Percentiles rank a stretch among this genome's conserved stretches.
Conservation (phyloP, 1,139 yeast species). For the Hemisphaericaspora xylofermentans region DNA sequence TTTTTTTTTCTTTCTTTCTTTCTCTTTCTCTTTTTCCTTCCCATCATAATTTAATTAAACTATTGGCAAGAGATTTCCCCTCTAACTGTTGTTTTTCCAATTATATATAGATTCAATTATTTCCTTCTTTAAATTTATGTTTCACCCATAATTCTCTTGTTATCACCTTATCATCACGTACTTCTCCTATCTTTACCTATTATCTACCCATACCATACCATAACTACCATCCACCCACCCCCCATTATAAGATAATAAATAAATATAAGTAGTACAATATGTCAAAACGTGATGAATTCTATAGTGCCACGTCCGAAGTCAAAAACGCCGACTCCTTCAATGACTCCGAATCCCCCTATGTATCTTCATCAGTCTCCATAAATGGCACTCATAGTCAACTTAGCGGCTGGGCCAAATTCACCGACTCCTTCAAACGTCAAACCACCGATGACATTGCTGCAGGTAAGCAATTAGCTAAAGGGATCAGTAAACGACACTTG, state of each 20-base stretch:
- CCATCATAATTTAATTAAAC: too few relatives aligned
- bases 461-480: conserved; percentile 32
- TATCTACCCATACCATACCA: too few relatives aligned
- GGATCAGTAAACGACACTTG: conserved; percentile 36
- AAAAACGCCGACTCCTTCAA: conserved; percentile 6
- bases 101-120: not conserved
- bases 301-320: conserved; percentile 1
- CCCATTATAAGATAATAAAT: too few relatives aligned
- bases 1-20: too few relatives aligned
- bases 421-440: conserved; percentile 32
- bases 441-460: conserved; percentile 20
- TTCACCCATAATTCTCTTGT: not conserved
- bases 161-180: not conserved
- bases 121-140: not conserved
- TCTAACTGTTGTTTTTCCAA: not conserved
- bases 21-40: not conserved
- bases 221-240: too few relatives aligned
- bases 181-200: too few relatives aligned
- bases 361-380: conserved; percentile 8
- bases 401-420: conserved; percentile 25
- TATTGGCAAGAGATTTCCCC: too few relatives aligned
- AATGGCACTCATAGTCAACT: conserved; percentile 10
- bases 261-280: conserved; percentile 1
- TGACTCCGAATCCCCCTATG: conserved; percentile 13
- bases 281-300: conserved; percentile 2